phyloP scores from a whole-genome alignment of 2,329 filamentous ascomycete species.

The Aureobasidium sp. region DNA sequence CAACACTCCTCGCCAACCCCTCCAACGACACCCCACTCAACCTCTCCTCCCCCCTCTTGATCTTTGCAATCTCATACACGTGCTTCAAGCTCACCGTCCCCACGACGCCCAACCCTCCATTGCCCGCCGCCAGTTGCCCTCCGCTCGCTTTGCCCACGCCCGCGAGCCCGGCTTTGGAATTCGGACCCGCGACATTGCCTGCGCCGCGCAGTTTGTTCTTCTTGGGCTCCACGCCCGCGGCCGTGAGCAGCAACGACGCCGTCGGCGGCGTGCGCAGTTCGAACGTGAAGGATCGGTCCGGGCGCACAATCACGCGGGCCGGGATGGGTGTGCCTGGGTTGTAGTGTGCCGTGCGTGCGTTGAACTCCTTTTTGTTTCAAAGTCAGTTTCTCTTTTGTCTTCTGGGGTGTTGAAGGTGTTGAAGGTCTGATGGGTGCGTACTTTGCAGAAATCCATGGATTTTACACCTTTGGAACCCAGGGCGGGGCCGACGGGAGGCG shows the following conservation, averaged over 20 bases:
- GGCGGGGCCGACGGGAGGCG: constrained; percentile 91
- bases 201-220: constrained; percentile 73
- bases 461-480: constrained; percentile 97
- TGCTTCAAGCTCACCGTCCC: constrained; percentile 89
- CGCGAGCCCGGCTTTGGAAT: constrained; percentile 31
- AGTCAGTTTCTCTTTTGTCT: constrained; percentile 41
- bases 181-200: constrained; percentile 43
- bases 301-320: constrained; percentile 82
- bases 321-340: constrained; percentile 77
- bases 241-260: constrained; percentile 78
- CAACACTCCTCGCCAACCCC: constrained; percentile 68
- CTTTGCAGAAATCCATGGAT: constrained; percentile 99
- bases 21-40: constrained; percentile 69
- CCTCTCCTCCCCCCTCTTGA: constrained; percentile 59
- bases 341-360: constrained; percentile 84
- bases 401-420: not conserved
- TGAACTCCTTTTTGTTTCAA: constrained; percentile 68
- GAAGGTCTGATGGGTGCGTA: constrained; percentile 32
- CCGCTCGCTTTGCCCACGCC: constrained; percentile 32
- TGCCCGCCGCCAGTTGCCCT: constrained; percentile 29
- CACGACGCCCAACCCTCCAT: constrained; percentile 69
- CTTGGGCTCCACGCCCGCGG: constrained; percentile 67
- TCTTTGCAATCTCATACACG: constrained; percentile 94
- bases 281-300: constrained; percentile 89
- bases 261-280: constrained; percentile 92